These are phyloP conservation scores for Plantago ovata DNA, from an alignment of 257 asterid genomes.

Conservation along the genomic window DNA sequence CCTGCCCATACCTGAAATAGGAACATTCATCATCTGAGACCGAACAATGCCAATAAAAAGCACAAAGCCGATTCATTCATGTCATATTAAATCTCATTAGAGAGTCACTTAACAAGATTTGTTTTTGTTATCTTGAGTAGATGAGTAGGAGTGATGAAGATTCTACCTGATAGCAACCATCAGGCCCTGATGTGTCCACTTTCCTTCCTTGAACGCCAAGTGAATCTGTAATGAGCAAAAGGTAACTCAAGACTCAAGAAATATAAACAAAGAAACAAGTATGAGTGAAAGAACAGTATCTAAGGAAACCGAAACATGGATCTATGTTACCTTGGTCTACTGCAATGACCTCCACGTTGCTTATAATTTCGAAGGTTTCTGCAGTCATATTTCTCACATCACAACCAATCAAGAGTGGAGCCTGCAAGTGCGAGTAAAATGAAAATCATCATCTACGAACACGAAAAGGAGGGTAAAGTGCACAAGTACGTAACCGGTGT, in stretches of 20 bases:
- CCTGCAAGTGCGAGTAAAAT: conserved; percentile 37
- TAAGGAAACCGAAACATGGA: conserved; percentile 1
- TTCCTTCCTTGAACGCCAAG: conserved; percentile 97
- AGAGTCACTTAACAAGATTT: too few species aligned
- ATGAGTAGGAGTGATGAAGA: conserved; percentile 1
- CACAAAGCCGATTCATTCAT: background rate
- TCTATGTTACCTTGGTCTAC: conserved; percentile 71
- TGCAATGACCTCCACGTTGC: conserved; percentile 75
- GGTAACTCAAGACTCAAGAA: background rate
- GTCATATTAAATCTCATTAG: too few species aligned
- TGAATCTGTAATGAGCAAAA: conserved; percentile 47
- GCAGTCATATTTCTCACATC: conserved; percentile 82
- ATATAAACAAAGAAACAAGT: background rate
- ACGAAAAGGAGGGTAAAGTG: too few species aligned
- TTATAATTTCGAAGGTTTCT: conserved; percentile 61
- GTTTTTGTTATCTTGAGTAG: background rate
- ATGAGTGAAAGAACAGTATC: background rate
- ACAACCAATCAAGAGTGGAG: conserved; percentile 87
- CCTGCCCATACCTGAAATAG: conserved; percentile 86
- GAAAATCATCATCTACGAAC: too few species aligned
- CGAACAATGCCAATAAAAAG: background rate
- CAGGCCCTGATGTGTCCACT: conserved; percentile 55
- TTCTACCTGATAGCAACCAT: conserved; percentile 57
- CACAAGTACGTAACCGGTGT: too few species aligned
- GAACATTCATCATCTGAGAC: background rate